Evolutionary conservation across 139 green algal species (phyloP), one percentile per base, ranked within the genome.

Genomic region (Astrephomene gubernaculifera): DNA sequence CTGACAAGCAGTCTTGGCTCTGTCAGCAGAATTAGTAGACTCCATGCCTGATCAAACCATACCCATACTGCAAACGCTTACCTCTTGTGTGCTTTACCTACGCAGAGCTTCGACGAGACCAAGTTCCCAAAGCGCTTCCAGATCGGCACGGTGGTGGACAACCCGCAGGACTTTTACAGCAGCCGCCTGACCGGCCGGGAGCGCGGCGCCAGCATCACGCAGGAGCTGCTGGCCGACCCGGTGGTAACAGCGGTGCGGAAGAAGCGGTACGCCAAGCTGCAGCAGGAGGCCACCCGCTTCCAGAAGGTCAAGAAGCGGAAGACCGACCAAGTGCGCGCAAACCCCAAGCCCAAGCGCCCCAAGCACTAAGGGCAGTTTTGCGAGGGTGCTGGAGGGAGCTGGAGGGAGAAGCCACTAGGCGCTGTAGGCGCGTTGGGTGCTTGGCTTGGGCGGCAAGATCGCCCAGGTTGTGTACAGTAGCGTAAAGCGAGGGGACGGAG

Each of bases 81-180:
- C n/a, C n/a, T n/a, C n/a, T n/a, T n/a, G n/a, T n/a, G n/a, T n/a
- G n/a, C n/a, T n/a, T n/a, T n/a, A n/a, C n/a, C n/a, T n/a, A n/a
- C 36, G n/a, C 83, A 88, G 79, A 88, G 79, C 79, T 92, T 90
- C 64, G 90, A 93, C 45, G 71, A 87, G 0, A 96, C 85, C 39
- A 97, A 97, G 87, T 91, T 96, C 71, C 93, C 93, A 0, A 94
- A 90, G 81, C 87, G 94, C 81, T 96, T 96, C 43, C 89, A 96
- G 74, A 92, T 97, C 24, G 96, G 96, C 25, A 97, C 92, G 0
- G 95, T 98, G 12, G 81, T 98, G 29, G 94, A 96, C 79, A 91
- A 90, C 57, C 67, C 94, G 2, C 36, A 86, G 2, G 95, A 98
- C 29, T 97, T 89, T 81, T 94, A 96, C 82, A 92, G 87, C 25